phyloP scores from a whole-genome alignment of 2,329 filamentous ascomycete species.

The Aschersonia sp. region DNA sequence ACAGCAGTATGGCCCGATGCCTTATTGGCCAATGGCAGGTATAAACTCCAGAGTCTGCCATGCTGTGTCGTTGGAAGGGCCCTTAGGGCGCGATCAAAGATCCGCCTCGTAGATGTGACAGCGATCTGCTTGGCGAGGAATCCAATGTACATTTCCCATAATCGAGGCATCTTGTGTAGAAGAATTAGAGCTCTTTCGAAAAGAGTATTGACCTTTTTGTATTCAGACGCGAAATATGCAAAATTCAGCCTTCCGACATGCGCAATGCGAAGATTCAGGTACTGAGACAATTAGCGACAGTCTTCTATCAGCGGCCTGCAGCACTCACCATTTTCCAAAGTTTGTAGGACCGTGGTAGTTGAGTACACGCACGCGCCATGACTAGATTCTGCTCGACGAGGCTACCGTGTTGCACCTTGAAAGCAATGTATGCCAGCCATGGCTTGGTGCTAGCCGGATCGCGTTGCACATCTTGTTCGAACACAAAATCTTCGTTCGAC shows the following conservation, averaged over 20 bases:
- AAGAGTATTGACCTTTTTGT: constrained; percentile 82
- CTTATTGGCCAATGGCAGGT: constrained; percentile 80
- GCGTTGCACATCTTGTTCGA: constrained; percentile 89
- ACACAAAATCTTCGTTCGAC: constrained; percentile 80
- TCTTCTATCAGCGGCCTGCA: not conserved
- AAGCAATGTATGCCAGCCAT: constrained; percentile 88
- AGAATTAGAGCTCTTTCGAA: constrained; percentile 88
- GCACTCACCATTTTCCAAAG: constrained; percentile 76
- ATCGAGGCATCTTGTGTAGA: constrained; percentile 95
- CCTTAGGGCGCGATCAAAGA: constrained; percentile 83
- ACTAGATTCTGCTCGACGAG: constrained; percentile 72
- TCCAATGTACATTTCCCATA: constrained; percentile 94
- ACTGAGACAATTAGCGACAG: constrained; percentile 31
- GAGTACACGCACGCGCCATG: constrained; percentile 79
- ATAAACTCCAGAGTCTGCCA: constrained; percentile 86
- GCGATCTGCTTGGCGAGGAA: constrained; percentile 88
- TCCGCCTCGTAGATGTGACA: constrained; percentile 70
- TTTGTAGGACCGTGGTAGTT: constrained; percentile 91
- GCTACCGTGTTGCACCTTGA: constrained; percentile 77
- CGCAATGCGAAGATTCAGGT: constrained; percentile 69
- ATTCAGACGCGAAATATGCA: constrained; percentile 64
- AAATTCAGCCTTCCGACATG: constrained; percentile 75
- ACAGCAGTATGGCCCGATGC: constrained; percentile 82
- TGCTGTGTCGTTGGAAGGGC: constrained; percentile 91
- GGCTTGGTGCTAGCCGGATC: constrained; percentile 77